phyloP scores from a whole-genome alignment of 805 yeast species.

The Kodamaea sagamina region DNA sequence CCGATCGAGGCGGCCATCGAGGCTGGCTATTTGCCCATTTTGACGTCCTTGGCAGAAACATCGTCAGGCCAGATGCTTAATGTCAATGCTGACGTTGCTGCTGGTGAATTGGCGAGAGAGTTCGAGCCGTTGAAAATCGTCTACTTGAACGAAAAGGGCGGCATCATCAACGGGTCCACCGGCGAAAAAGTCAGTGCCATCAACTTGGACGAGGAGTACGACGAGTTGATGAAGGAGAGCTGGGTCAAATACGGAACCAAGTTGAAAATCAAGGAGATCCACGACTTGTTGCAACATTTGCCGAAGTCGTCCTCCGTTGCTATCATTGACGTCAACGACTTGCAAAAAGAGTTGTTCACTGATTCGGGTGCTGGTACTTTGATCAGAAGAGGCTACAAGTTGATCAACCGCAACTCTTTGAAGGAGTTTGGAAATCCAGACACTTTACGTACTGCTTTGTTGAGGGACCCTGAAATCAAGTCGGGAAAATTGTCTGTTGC shows the following conservation, averaged over 20 bases:
- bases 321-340: constrained; percentile 89
- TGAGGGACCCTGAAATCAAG: constrained; percentile 72
- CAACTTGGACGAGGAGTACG: constrained; percentile 95
- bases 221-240: constrained; percentile 81
- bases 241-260: constrained; percentile 99
- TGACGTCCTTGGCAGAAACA: constrained; percentile 96
- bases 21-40: constrained; percentile 95
- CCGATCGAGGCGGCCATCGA: constrained; percentile 89
- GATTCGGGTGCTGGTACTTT: constrained; percentile 99
- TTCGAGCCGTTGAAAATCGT: constrained; percentile 97
- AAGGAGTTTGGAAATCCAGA: constrained; percentile 74
- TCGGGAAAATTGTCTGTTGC: constrained; percentile 76
- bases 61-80: constrained; percentile 94
- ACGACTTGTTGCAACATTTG: constrained; percentile 86
- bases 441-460: constrained; percentile 70
- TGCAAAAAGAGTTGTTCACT: constrained; percentile 96
- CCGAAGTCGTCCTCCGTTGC: constrained; percentile 99
- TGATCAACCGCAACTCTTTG: constrained; percentile 68
- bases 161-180: constrained; percentile 87
- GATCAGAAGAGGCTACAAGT: constrained; percentile 94
- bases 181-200: constrained; percentile 88
- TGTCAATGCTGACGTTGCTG: constrained; percentile 98
- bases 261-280: constrained; percentile 93
- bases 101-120: constrained; percentile 95
- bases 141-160: constrained; percentile 96